Percentiles rank a stretch among this genome's conserved stretches.
phyloP scores from a whole-genome alignment of 1,284 basidiomycete genomes.

The Somion occarium region DNA sequence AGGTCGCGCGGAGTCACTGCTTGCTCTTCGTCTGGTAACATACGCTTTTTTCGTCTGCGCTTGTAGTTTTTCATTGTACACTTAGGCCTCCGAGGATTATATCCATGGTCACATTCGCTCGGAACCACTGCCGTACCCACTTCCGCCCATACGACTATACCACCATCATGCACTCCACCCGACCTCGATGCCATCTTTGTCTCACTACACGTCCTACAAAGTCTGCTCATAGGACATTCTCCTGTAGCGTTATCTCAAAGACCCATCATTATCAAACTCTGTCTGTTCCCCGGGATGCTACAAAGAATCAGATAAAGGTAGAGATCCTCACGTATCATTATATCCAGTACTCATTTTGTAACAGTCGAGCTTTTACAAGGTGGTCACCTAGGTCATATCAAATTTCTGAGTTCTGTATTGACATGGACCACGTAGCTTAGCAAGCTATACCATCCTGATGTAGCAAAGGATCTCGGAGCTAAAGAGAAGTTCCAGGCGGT shows the following conservation, averaged over 20 bases:
- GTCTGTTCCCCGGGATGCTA: conserved; percentile 35
- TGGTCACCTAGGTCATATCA: conserved; percentile 12
- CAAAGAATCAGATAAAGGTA: conserved; percentile 44
- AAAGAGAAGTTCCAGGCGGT: conserved; percentile 40
- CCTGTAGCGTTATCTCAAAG: neutral
- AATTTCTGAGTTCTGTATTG: conserved; percentile 6
- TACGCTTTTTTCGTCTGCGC: too few species aligned
- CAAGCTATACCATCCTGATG: conserved; percentile 46
- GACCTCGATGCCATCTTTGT: neutral
- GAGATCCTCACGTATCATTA: neutral
- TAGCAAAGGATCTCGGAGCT: conserved; percentile 35
- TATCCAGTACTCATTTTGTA: neutral
- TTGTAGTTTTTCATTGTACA: too few species aligned
- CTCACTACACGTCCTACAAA: neutral
- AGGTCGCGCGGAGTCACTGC: too few species aligned
- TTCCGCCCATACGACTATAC: neutral
- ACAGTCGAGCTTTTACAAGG: conserved; percentile 45
- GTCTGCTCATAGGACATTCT: too few species aligned
- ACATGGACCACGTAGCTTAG: conserved; percentile 34
- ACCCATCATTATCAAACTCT: conserved; percentile 38
- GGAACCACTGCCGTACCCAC: neutral
- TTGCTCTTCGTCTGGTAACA: too few species aligned
- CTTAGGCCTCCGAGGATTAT: too few species aligned
- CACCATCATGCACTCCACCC: neutral
- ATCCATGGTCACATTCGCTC: too few species aligned